Base-by-base conservation (phyloP, 805 yeast genomes). In the Candida quercuum region DNA sequence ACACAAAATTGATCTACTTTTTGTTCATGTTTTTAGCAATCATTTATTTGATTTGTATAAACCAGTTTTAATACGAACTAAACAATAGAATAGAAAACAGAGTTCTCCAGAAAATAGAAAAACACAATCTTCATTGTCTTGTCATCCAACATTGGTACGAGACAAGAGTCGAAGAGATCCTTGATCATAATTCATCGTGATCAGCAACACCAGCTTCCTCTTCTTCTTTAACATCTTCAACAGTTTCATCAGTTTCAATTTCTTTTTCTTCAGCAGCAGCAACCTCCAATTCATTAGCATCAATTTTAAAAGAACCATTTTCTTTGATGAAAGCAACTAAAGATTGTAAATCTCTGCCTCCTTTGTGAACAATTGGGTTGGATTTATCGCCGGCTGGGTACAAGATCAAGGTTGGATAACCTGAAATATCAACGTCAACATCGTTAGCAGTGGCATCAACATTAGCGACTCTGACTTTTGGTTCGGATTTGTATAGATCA, bases 371-470 rank as follows among this genome's bases (percentile, higher is more conserved):
- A 42, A 88, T 61, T 41, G 91, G 88, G 42, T 72, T 69, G 33
- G 72, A 64, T 60, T 79, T 75, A 57, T 78, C 76, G 46, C 85
- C 84, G 46, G 96, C 98, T 55, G 96, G 96, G 72, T 80, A 93
- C 41, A 91, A 73, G 57, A 83, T 74, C 52, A 93, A 68, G 39
- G 97, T 91, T 66, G 99, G 99, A 74, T 86, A 93, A 40, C 97
- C 96, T 46, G 74, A 68, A 51, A 93, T 80, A 33, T 78, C 80
- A 49, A 85, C 83, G 41, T 78, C 81, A 43, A 91, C 86, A 61
- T 93, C 99, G 61, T 93, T 93, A 51, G 69, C 71, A 41, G 95
- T 82, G 60, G 91, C 95, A 66, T 93, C 96, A 39, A 93, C 65
- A 63, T 89, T 78, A 49, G 96, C 96, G 55, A 93, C 67, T 29